Base-by-base conservation (phyloP, 345 rosid genomes). In the Salix udensis region DNA sequence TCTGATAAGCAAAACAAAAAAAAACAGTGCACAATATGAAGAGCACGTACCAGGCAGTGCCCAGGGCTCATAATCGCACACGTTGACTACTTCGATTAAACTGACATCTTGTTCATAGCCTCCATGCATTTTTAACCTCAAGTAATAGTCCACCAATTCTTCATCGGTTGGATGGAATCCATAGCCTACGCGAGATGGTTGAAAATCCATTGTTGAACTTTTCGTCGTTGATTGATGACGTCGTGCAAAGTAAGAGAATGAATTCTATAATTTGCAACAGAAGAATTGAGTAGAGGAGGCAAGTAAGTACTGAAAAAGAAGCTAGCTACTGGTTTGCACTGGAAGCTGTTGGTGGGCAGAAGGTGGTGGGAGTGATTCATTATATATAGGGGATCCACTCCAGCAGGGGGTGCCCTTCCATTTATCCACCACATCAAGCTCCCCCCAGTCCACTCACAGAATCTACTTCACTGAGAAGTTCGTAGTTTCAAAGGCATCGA, bases 81-180 rank as follows among this genome's bases (percentile, higher is more conserved):
- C 72, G 7, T 80, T 78, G 74, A 89, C 64, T 48, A 85, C 87
- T 36, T 77, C 72, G 53, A 91, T 81, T 18, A 39, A 7, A 31
- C 0, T 2, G 40, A 69, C 74, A 24, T 39, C 7, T 61, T 71
- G 28, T 52, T 76, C 52, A 2, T 24, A 4, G 8, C 83, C 75
- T 1, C 62, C 62, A n/a, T 40, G 65, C 67, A 88, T 82, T 72
- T 87, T 87, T 10, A 4, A 61, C 78, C 68, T 77, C 55, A 88
- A 78, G 67, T 76, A 85, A 64, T 53, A 34, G 50, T 40, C 53
- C 76, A 89, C 67, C 70, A 89, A 68, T 67, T 88, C 87, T 55
- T 79, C 84, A 10, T 85, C 89, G 2, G 79, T 78, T 7, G 92
- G 90, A 48, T 78, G 78, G 75, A 91, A 91, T 42, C 86, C 60